These are phyloP conservation scores for Chaetomium sp. DNA, from an alignment of 2,329 filamentous ascomycete species.

Conservation along the genomic window DNA sequence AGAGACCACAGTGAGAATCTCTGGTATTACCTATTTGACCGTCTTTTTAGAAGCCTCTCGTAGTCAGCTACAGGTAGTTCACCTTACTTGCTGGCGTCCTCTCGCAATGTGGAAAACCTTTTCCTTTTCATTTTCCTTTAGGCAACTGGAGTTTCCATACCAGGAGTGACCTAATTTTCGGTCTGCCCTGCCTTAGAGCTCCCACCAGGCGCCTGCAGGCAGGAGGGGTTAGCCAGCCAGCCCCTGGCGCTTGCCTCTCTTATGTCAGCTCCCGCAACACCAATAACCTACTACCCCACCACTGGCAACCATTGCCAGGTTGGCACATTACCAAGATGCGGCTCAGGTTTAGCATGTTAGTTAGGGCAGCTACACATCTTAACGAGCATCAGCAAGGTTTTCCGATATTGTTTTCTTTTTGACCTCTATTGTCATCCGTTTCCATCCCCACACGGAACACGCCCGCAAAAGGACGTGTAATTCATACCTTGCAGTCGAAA, in stretches of 20 bases:
- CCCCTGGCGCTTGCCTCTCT: background rate
- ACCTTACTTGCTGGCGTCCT: background rate
- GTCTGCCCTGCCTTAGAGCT: background rate
- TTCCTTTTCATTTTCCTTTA: background rate
- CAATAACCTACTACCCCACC: background rate
- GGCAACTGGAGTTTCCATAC: background rate
- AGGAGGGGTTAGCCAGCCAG: background rate
- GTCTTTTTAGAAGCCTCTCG: background rate
- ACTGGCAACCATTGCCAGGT: background rate
- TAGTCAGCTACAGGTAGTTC: too few relatives aligned
- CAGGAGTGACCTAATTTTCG: background rate
- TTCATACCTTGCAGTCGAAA: background rate
- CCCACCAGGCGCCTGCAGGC: too few relatives aligned
- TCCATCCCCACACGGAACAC: background rate
- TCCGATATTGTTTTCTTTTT: background rate
- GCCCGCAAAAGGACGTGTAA: background rate
- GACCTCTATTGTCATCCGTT: background rate
- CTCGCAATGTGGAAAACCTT: background rate
- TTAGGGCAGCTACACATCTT: background rate
- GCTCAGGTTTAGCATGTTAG: background rate
- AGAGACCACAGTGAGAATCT: background rate
- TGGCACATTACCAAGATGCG: background rate
- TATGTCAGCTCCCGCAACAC: slow-evolving; percentile 3
- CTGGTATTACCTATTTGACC: background rate
- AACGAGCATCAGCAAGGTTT: background rate